Conservation (phyloP, 495 filamentous ascomycete species). For the Tuber magnatum region DNA sequence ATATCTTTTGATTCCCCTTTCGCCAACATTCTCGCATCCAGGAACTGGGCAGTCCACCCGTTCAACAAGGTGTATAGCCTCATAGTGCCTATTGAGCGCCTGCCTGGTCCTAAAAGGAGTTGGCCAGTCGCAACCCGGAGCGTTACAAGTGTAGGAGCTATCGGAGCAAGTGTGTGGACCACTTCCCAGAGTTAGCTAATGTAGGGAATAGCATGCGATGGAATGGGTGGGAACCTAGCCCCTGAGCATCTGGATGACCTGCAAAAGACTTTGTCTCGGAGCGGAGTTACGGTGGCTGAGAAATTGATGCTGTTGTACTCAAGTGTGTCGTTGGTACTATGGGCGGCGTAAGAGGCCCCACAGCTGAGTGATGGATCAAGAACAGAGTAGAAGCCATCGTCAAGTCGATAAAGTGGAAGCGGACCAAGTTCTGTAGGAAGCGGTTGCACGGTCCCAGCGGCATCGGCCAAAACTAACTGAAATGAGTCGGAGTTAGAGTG, state of each 20-base stretch:
- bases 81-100: neutral
- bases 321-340: neutral
- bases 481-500: no score
- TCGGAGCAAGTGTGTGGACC: neutral
- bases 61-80: neutral
- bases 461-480: neutral
- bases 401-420: neutral
- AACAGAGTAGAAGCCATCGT: neutral
- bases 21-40: neutral
- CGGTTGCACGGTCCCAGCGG: no score
- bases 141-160: neutral
- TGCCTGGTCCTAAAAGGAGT: neutral
- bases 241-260: neutral
- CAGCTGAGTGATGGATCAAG: neutral
- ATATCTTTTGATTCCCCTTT: neutral
- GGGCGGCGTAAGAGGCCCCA: no score
- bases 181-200: neutral
- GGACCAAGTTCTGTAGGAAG: neutral
- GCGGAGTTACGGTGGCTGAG: neutral
- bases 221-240: neutral
- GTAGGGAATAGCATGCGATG: no score
- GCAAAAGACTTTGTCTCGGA: neutral
- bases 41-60: neutral
- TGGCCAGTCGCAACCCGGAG: accelerated
- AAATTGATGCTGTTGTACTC: neutral